phyloP scores from a whole-genome alignment of 139 green algal genomes.

The Mychonastes homosphaera region DNA sequence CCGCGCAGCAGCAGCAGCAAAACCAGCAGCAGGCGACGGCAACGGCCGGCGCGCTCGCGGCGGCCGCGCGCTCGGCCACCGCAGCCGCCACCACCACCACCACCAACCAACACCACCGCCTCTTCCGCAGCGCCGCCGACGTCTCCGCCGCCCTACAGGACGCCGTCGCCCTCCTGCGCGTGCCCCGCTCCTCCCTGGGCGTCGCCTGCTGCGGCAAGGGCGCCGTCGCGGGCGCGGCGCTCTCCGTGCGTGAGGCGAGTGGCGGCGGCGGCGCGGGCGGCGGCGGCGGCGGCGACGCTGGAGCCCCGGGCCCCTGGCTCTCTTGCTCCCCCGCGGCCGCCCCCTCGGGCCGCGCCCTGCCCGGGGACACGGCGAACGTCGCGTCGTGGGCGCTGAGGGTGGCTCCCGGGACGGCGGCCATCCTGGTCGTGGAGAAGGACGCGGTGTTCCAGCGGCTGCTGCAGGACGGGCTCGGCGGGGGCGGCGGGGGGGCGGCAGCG shows the following conservation, averaged over 20 bases:
- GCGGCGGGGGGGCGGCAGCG: background rate
- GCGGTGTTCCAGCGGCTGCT: conserved; percentile 65
- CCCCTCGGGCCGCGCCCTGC: conserved; percentile 8
- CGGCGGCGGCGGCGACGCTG: too few relatives aligned
- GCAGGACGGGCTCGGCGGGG: conserved; percentile 40
- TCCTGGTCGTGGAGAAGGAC: conserved; percentile 78
- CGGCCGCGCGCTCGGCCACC: background rate
- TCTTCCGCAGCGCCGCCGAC: conserved; percentile 31
- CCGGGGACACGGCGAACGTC: conserved; percentile 2
- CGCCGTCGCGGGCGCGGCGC: conserved; percentile 35
- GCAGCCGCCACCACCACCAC: background rate
- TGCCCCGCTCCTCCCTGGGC: conserved; percentile 45
- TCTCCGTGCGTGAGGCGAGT: too few relatives aligned
- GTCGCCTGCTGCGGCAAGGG: conserved; percentile 50
- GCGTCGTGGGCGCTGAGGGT: background rate
- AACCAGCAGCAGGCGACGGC: too few relatives aligned
- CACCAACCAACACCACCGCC: conserved; percentile 4
- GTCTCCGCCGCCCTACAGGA: conserved; percentile 50
- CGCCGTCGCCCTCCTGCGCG: conserved; percentile 41
- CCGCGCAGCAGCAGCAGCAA: too few relatives aligned
- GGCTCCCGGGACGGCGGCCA: conserved; percentile 1
- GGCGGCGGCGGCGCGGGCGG: too few relatives aligned
- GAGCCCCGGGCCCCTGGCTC: background rate
- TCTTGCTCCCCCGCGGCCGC: background rate
- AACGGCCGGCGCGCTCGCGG: background rate